Base-by-base conservation (phyloP, 768 basidiomycete species). In the Amanita rimosa region DNA sequence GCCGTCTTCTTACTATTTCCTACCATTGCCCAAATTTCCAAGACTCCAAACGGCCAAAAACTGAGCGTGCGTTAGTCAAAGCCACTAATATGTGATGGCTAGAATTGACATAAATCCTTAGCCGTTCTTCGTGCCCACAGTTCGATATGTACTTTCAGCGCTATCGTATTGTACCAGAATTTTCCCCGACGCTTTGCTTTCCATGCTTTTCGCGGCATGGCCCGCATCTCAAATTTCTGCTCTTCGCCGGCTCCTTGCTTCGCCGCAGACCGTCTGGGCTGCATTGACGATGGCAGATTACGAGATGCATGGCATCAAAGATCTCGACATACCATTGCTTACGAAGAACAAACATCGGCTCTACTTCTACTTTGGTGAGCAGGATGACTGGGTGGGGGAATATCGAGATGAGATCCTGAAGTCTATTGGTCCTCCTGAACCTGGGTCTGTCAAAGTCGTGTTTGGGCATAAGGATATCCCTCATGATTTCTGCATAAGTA, bases 401-500 rank as follows among this genome's bases (percentile, higher is more conserved):
- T 70, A 83, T 46, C 74, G 69, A 51, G 62, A 68, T 14, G 50
- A 54, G 5, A 63, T 85, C 13, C 53, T 81, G 31, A 57, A 54
- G 3, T 61, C 58, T 3, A 62, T 81, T 47, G 62, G 67, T 17
- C 62, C 64, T 17, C 62, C 64, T 3, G 62, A 68, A 26, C 48
- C 48, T 38, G 60, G 51, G 19, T 59, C 59, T 37, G 57, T 53
- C 27, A 69, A 59, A 52, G 63, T 78, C 26, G 69, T 72, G 21
- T 69, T 73, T 54, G 77, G 68, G 3, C 62, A 61, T 4, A 57
- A 64, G 5, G 70, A 68, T 27, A 69, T 85, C 33, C 82, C 81
- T 2, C 86, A 88, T 59, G 78, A 80, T 13, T 88, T 87, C 59
- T 85, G 80, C 58, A 77, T 89, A 44, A 76, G 82, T 85, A 54